Percentiles rank a stretch among this genome's conserved stretches.
phyloP scores from a whole-genome alignment of 148 eudicot genomes.

The Vaccinium darrowii region DNA sequence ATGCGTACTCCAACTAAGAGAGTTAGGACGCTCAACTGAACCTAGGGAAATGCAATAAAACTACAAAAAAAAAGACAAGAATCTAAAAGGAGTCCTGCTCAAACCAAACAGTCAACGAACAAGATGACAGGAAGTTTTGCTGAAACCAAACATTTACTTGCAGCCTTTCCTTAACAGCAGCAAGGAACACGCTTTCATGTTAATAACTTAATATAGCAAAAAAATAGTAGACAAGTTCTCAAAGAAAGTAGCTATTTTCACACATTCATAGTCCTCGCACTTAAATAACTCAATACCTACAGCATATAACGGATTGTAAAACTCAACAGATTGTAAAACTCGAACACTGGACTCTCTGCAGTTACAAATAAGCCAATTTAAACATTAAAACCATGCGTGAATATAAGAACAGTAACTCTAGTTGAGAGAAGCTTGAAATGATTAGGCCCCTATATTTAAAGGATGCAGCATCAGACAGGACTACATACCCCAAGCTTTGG shows the following conservation, averaged over 20 bases:
- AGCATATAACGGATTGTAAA: neutral
- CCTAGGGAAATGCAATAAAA: neutral
- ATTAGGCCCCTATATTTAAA: constrained; percentile 5
- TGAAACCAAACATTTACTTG: neutral
- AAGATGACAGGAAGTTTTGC: neutral
- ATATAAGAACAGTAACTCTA: neutral
- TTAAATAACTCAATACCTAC: neutral
- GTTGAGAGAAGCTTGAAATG: neutral
- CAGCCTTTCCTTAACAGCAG: neutral
- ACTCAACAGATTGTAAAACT: neutral
- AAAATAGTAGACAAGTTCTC: neutral
- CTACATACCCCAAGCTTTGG: constrained; percentile 82
- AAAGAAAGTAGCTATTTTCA: neutral
- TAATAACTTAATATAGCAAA: neutral
- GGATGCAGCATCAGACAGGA: constrained; percentile 11
- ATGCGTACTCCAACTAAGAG: neutral
- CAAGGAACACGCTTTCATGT: neutral
- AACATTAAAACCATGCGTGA: neutral
- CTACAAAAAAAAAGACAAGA: neutral
- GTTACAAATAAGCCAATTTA: neutral
- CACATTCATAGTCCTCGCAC: neutral
- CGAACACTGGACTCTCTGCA: neutral
- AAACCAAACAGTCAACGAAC: neutral
- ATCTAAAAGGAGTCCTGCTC: neutral
- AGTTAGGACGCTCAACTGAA: neutral